Base-by-base conservation (phyloP, 2,329 filamentous ascomycete species). In the Colletotrichum sp. region DNA sequence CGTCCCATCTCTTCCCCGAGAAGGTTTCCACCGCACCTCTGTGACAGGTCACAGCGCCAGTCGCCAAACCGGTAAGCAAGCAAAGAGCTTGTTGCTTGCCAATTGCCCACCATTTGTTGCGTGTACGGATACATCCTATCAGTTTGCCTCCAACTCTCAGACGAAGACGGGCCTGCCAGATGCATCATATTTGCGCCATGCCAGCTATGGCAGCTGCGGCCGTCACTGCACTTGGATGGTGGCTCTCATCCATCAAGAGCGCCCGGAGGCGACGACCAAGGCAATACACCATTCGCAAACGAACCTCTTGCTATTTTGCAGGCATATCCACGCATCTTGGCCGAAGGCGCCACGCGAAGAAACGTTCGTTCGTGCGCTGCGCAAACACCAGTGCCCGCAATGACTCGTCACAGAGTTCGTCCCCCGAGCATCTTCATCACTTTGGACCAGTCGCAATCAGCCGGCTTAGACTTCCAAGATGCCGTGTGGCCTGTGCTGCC, bases 331-430 rank as follows among this genome's bases (percentile, higher is more conserved):
- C 31, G 24, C 29, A 24, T 71, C 12, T 62, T 70, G 54, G 61
- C 68, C 24, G 27, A 70, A 61, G 21, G 16, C 24, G 43, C 29
- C 61, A 66, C 31, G 57, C 68, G 57, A 63, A 13, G 62, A 71
- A 55, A 73, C 34, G 63, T 72, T 67, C 57, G 34, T 61, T 73
- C 71, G 59, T 66, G 58, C 27, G 51, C 24, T 27, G 66, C 29
- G 47, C 47, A 54, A 57, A 61, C 38, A 43, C 31, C 61, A 54
- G 54, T 70, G 61, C 72, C 43, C 47, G 34, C 24, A 47, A 62
- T 74, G 68, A 74, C 72, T 74, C 72, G 72, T 27, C 21, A 67
- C 66, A 71, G 62, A 74, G 55, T 72, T 74, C 33, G 43, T 57
- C 29, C 43, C 34, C 62, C 57, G 71, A 74, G 63, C 55, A 74